Base-by-base conservation (phyloP, 192 early-diverging fungal genomes). In the Entophlyctis helioformis region DNA sequence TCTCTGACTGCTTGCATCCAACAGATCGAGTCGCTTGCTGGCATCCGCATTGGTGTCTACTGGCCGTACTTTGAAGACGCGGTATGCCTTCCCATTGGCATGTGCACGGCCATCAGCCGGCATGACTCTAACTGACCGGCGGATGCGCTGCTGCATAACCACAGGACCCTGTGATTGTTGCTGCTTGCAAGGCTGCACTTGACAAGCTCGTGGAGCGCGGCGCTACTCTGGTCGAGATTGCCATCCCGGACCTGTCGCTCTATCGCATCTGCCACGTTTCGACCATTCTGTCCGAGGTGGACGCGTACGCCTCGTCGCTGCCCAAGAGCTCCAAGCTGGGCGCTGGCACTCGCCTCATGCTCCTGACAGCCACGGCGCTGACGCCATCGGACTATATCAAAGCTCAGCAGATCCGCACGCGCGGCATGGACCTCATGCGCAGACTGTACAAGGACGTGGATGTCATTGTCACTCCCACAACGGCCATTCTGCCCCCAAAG, bases 231-330 rank as follows among this genome's bases (percentile, higher is more conserved):
- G 69, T 84, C 2, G 69, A 74, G 21, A 72, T 86, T 41, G 51
- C 53, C 8, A 64, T 84, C 41, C 75, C 75, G 3, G 70, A 82
- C 27, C 53, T 86, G 10, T 66, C 78, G 26, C 48, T 60, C 26
- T 53, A 67, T 7, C 51, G 64, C 43, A 59, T 62, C 42, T 81
- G 81, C 0, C 86, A 88, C 54, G 48, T 56, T 6, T 69, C 80
- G 22, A 74, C 80, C 6, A 83, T 88, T 41, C 56, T 45, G 2
- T 63, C 69, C 21, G 86, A 88, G 51, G 69, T 82, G 57, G n/a
- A n/a, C n/a, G n/a, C n/a, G n/a, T n/a, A n/a, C n/a, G n/a, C n/a
- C n/a, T n/a, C n/a, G n/a, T n/a, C n/a, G n/a, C n/a, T n/a, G n/a
- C n/a, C n/a, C n/a, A n/a, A n/a, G n/a, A n/a, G n/a, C n/a, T n/a